Percentiles rank a stretch among this genome's conserved stretches.
Evolutionary conservation across 495 filamentous ascomycete species (phyloP).

Genomic region (Penicillium coffeae): DNA sequence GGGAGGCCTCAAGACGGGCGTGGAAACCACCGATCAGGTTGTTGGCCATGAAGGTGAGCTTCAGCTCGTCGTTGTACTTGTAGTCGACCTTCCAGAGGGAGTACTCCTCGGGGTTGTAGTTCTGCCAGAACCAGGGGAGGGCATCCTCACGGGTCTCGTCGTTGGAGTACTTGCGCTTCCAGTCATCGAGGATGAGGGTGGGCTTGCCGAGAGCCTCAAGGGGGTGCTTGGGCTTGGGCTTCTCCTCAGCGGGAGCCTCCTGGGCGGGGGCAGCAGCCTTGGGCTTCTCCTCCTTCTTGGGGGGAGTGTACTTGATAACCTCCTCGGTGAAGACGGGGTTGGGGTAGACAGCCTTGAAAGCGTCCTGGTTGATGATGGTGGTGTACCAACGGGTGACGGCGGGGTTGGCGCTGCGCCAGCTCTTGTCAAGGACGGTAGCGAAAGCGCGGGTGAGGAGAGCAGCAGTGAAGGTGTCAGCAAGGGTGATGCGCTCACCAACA

Average conservation of each 20-base stretch:
- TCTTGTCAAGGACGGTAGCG: slow-evolving; percentile 26
- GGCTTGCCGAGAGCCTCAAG: slow-evolving; percentile 80
- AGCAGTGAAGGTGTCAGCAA: slow-evolving; percentile 86
- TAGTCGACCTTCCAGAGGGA: slow-evolving; percentile 88
- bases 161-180: slow-evolving; percentile 99
- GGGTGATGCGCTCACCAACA: slow-evolving; percentile 92
- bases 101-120: slow-evolving; percentile 88
- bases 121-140: slow-evolving; percentile 98
- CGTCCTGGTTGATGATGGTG: slow-evolving; percentile 86
- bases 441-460: slow-evolving; percentile 53
- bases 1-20: slow-evolving; percentile 91
- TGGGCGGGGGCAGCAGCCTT: slow-evolving; percentile 59
- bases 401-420: slow-evolving; percentile 63
- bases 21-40: slow-evolving; percentile 98
- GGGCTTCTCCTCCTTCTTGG: slow-evolving; percentile 80
- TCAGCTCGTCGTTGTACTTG: slow-evolving; percentile 98
- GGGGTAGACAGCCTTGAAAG: slow-evolving; percentile 74
- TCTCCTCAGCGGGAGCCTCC: slow-evolving; percentile 57
- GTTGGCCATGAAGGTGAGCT: slow-evolving; percentile 93
- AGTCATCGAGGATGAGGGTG: slow-evolving; percentile 83
- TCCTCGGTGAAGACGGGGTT: slow-evolving; percentile 76
- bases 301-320: slow-evolving; percentile 78
- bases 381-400: slow-evolving; percentile 90
- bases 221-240: slow-evolving; percentile 94
- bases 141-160: slow-evolving; percentile 76